A percentile compares a stretch with the other conserved stretches of the same genome.
Evolutionary conservation across 2,329 filamentous ascomycete species (phyloP).

Genomic region (Verticillium alfalfae): DNA sequence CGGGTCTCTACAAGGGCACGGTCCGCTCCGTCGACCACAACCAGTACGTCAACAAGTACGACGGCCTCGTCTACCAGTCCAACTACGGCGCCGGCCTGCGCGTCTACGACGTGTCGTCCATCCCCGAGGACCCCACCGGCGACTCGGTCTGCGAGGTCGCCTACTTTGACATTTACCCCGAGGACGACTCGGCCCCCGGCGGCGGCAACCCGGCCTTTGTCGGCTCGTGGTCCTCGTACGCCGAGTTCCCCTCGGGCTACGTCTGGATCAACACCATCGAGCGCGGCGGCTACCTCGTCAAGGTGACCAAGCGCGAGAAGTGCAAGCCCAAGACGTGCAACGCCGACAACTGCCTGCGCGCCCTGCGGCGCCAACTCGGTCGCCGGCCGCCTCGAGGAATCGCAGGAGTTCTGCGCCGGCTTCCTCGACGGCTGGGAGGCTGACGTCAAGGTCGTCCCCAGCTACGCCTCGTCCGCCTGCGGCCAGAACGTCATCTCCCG

Average conservation of each 20-base stretch:
- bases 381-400: constrained; percentile 7
- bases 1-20: constrained; percentile 31
- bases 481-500: constrained; percentile 9
- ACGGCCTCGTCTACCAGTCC: constrained; percentile 35
- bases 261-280: constrained; percentile 36
- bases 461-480: constrained; percentile 3
- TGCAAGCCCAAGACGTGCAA: constrained; percentile 11
- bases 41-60: constrained; percentile 28
- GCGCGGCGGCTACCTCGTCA: constrained; percentile 31
- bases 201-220: constrained; percentile 26
- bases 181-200: constrained; percentile 32
- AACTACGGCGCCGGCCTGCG: constrained; percentile 37
- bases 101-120: constrained; percentile 22
- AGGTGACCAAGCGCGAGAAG: constrained; percentile 14
- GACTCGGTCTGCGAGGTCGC: constrained; percentile 32
- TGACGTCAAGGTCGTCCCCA: constrained; percentile 3
- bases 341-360: constrained; percentile 11
- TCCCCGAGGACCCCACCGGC: constrained; percentile 26
- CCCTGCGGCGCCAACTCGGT: constrained; percentile 5
- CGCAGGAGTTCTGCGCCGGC: constrained; percentile 8
- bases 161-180: constrained; percentile 40
- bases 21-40: constrained; percentile 35
- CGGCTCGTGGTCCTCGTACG: constrained; percentile 37
- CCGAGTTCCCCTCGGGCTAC: constrained; percentile 31
- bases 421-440: constrained; percentile 2